These are phyloP conservation scores for Lentinula sp. DNA, from an alignment of 768 basidiomycete genomes.

Conservation along the genomic window DNA sequence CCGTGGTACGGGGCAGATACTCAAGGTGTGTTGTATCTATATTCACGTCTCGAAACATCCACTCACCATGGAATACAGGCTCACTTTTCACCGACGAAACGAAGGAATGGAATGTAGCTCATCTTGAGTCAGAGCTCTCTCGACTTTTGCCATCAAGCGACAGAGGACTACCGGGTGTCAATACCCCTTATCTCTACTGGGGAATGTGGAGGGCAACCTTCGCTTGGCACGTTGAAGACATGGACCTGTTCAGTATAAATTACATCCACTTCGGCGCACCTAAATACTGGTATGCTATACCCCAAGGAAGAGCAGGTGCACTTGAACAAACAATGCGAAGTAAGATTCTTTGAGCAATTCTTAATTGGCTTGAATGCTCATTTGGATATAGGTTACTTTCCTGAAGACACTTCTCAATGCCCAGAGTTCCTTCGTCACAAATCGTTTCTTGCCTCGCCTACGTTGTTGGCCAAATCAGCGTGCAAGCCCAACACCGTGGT, in stretches of 20 bases:
- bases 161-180: slow-evolving; percentile 86
- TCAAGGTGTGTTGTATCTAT: slow-evolving; percentile 50
- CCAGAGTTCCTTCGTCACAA: slow-evolving; percentile 96
- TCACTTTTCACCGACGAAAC: slow-evolving; percentile 72
- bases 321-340: slow-evolving; percentile 91
- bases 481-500: slow-evolving; percentile 83
- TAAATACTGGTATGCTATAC: slow-evolving; percentile 95
- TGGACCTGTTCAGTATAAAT: slow-evolving; percentile 98
- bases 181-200: slow-evolving; percentile 95
- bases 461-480: slow-evolving; percentile 68
- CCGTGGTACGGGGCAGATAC: slow-evolving; percentile 98
- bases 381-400: slow-evolving; percentile 67
- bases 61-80: slow-evolving; percentile 25
- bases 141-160: slow-evolving; percentile 65
- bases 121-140: slow-evolving; percentile 80
- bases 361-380: slow-evolving; percentile 4
- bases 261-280: slow-evolving; percentile 98
- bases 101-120: slow-evolving; percentile 83
- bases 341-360: slow-evolving; percentile 23
- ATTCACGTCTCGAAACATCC: not conserved
- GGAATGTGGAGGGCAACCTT: slow-evolving; percentile 99
- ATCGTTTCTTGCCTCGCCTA: slow-evolving; percentile 89
- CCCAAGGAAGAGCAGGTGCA: slow-evolving; percentile 73
- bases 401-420: slow-evolving; percentile 77
- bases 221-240: slow-evolving; percentile 99